Evolutionary conservation across 2,329 filamentous ascomycete species (phyloP).

Genomic region (Colletotrichum sp.): DNA sequence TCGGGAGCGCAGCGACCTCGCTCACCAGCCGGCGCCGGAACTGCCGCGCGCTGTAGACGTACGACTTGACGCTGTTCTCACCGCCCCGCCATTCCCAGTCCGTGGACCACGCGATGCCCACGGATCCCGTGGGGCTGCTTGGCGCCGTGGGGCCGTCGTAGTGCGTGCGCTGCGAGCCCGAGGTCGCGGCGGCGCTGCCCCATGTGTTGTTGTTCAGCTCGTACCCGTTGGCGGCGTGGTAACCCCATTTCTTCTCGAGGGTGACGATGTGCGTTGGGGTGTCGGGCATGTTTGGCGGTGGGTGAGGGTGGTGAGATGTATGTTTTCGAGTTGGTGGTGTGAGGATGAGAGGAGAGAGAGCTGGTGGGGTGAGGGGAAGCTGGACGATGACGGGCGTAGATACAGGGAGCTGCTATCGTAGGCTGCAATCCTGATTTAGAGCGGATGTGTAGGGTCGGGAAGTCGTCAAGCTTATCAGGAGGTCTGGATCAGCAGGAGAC

Average conservation of each 20-base stretch:
- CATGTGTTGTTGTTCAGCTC: conserved; percentile 48
- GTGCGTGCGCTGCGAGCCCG: conserved; percentile 47
- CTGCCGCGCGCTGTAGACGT: conserved; percentile 43
- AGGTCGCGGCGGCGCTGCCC: conserved; percentile 36
- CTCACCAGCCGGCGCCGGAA: conserved; percentile 33
- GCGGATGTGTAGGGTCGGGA: not conserved
- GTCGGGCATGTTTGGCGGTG: conserved; percentile 23
- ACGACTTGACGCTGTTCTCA: conserved; percentile 46
- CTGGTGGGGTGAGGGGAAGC: not conserved
- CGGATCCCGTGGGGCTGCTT: conserved; percentile 26
- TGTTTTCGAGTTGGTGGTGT: not conserved
- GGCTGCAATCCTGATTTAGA: not conserved
- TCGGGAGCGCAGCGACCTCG: conserved; percentile 37
- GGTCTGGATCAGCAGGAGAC: not conserved
- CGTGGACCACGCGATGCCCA: conserved; percentile 43
- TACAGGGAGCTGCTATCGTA: not conserved
- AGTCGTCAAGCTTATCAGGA: not conserved
- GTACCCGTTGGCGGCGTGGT: conserved; percentile 33
- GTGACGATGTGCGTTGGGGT: conserved; percentile 12
- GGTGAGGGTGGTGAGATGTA: not conserved
- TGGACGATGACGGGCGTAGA: not conserved
- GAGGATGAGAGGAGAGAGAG: not conserved
- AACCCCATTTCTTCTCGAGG: conserved; percentile 33
- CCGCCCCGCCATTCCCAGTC: conserved; percentile 47
- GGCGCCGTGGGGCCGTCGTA: conserved; percentile 35